Percentiles rank a stretch among this genome's conserved stretches.
Conservation (phyloP, 305 asterid genomes). For the Vinca major region DNA sequence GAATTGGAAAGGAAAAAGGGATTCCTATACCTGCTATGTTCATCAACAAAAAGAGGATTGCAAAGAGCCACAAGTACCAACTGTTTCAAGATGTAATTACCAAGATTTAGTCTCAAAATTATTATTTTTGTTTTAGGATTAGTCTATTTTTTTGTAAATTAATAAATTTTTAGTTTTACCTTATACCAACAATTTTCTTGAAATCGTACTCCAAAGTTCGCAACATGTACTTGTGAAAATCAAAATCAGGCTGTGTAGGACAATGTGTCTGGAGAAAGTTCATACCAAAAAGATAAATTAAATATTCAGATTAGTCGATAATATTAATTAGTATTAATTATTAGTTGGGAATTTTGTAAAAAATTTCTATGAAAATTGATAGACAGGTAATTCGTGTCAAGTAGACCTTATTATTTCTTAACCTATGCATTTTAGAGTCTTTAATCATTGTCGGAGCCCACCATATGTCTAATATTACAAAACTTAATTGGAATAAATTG, state of each 20-base stretch:
- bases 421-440: too few species aligned
- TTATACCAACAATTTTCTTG: conserved; percentile 71
- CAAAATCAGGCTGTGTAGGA: conserved; percentile 32
- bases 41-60: conserved; percentile 61
- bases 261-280: conserved; percentile 47
- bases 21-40: conserved; percentile 57
- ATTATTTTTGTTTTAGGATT: not conserved
- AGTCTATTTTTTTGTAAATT: not conserved
- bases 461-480: too few species aligned
- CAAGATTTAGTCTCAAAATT: too few species aligned
- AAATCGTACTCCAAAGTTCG: conserved; percentile 71
- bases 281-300: too few species aligned
- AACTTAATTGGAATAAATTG: too few species aligned
- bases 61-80: conserved; percentile 85
- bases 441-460: too few species aligned
- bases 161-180: conserved; percentile 26
- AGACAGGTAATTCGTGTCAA: too few species aligned
- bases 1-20: not conserved
- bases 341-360: too few species aligned
- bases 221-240: conserved; percentile 66
- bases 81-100: conserved; percentile 27
- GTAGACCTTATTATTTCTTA: too few species aligned
- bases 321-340: too few species aligned
- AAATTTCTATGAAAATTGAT: too few species aligned
- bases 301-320: too few species aligned